Conservation (phyloP, 257 asterid genomes). For the Solanum habrochaites region DNA sequence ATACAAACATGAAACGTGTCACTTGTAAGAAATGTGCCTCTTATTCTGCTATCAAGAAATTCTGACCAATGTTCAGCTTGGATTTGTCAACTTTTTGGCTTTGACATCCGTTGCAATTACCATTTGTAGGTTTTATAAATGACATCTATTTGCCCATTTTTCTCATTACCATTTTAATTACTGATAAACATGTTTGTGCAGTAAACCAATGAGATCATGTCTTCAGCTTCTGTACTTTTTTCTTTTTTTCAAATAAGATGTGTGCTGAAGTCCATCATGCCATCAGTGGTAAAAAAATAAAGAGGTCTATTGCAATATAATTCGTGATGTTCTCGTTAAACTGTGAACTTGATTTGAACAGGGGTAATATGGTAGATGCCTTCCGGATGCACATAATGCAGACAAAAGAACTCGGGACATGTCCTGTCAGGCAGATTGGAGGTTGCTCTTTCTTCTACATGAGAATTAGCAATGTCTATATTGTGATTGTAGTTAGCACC, state of each 20-base stretch:
- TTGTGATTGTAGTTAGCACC: conserved; percentile 98
- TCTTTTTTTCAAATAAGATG: not conserved
- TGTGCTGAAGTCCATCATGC: not conserved
- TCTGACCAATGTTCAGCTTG: not conserved
- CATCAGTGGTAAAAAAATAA: not conserved
- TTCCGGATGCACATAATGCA: conserved; percentile 96
- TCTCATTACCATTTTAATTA: not conserved
- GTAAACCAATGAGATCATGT: not conserved
- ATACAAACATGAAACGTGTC: not conserved
- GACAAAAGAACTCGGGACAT: conserved; percentile 97
- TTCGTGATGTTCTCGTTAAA: not conserved
- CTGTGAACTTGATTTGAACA: conserved; percentile 12
- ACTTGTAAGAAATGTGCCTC: not conserved
- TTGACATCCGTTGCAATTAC: not conserved
- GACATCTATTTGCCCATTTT: not conserved
- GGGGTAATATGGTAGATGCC: conserved; percentile 99
- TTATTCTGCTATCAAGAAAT: not conserved
- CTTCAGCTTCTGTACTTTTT: not conserved
- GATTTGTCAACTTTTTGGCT: not conserved
- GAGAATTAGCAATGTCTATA: conserved; percentile 96
- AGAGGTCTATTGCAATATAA: not conserved
- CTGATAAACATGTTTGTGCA: not conserved
- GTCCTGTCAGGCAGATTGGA: conserved; percentile 99
- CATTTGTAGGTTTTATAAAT: not conserved
- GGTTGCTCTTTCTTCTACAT: conserved; percentile 99